Percentiles rank a stretch among this genome's conserved stretches.
Evolutionary conservation across 1,284 basidiomycete species (phyloP).

Genomic region (Ceratorhiza oryzae-sativae): DNA sequence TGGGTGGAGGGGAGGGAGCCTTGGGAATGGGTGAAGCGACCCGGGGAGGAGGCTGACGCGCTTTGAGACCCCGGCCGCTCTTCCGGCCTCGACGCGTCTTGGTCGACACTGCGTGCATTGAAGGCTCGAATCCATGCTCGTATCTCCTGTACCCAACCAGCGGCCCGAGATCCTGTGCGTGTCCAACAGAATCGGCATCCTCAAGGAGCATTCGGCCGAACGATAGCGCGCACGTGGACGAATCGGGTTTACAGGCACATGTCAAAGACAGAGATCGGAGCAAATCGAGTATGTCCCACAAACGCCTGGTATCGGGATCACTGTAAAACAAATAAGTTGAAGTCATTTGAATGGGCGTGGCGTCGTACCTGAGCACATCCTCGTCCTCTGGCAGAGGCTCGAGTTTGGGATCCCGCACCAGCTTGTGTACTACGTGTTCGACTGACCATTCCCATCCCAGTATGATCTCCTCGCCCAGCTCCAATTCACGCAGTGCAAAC

Average conservation of each 20-base stretch:
- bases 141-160: slow-evolving; percentile 28
- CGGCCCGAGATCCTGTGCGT: slow-evolving; percentile 24
- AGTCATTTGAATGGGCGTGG: slow-evolving; percentile 47
- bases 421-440: slow-evolving; percentile 81
- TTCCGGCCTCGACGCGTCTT: slow-evolving; percentile 31
- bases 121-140: slow-evolving; percentile 26
- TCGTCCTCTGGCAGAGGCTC: slow-evolving; percentile 42
- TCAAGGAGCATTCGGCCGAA: slow-evolving; percentile 36
- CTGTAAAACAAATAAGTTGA: slow-evolving; percentile 39
- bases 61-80: slow-evolving; percentile 17
- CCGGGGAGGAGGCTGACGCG: slow-evolving; percentile 41
- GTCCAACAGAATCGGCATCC: slow-evolving; percentile 21
- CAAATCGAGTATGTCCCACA: slow-evolving; percentile 35
- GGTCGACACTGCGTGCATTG: slow-evolving; percentile 28
- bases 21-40: slow-evolving; percentile 22
- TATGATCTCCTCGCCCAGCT: slow-evolving; percentile 85
- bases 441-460: slow-evolving; percentile 98
- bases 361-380: slow-evolving; percentile 51
- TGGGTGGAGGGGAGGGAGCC: slow-evolving; percentile 35
- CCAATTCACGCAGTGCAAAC: slow-evolving; percentile 81
- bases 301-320: slow-evolving; percentile 42
- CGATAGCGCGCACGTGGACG: slow-evolving; percentile 24
- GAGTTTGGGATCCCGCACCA: slow-evolving; percentile 72
- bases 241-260: slow-evolving; percentile 31
- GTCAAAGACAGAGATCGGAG: slow-evolving; percentile 47